A percentile compares a stretch with the other conserved stretches of the same genome.
Evolutionary conservation across 2,329 filamentous ascomycete species (phyloP).

Genomic region (Teratosphaeria nubilosa): DNA sequence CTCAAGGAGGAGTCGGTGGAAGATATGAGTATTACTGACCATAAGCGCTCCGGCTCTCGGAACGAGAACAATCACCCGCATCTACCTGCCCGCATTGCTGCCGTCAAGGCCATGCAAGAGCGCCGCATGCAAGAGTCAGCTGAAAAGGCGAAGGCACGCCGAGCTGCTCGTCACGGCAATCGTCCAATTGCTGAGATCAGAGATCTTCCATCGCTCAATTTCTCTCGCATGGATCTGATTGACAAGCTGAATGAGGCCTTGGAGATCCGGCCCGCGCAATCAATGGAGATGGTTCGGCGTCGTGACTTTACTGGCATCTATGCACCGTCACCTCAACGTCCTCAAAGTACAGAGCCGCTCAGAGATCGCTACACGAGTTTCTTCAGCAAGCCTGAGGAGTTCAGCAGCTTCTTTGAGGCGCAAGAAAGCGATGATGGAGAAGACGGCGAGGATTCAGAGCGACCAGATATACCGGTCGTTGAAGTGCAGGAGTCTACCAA

Average conservation of each 20-base stretch:
- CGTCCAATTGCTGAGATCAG: conserved; percentile 27
- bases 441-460: conserved; percentile 9
- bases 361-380: conserved; percentile 38
- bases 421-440: conserved; percentile 9
- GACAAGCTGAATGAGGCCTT: conserved; percentile 36
- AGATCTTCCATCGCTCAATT: conserved; percentile 38
- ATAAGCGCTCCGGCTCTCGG: conserved; percentile 8
- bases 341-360: conserved; percentile 29
- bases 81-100: conserved; percentile 24
- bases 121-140: conserved; percentile 22
- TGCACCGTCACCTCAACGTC: conserved; percentile 25
- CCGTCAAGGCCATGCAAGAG: conserved; percentile 28
- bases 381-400: conserved; percentile 34
- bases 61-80: conserved; percentile 16
- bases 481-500: conserved; percentile 18
- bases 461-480: conserved; percentile 12
- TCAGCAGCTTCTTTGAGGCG: conserved; percentile 16
- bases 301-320: conserved; percentile 23
- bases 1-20: conserved; percentile 41
- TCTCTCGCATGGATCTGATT: conserved; percentile 37
- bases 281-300: conserved; percentile 26
- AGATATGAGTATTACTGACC: conserved; percentile 30
- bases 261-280: conserved; percentile 29
- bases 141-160: conserved; percentile 21
- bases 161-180: conserved; percentile 20